Base-by-base conservation (phyloP, 192 early-diverging fungal species). In the Entomortierella parvispora region DNA sequence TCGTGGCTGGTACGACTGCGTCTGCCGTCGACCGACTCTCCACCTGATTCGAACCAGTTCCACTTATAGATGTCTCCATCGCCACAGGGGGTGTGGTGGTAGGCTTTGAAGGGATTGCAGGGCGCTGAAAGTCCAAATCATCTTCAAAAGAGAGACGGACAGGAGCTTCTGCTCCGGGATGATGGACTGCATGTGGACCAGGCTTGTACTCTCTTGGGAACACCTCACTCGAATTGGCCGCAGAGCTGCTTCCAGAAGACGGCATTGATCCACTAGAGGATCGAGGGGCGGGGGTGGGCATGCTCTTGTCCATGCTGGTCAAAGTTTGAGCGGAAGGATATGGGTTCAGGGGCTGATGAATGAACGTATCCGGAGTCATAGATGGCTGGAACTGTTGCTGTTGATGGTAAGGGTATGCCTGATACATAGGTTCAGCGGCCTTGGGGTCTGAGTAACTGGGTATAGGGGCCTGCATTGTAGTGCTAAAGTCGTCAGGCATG, bases 181-280 rank as follows among this genome's bases (percentile, higher is more conserved):
- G 47, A 22, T 77, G 74, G 23, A 77, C 17, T 10, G 74, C 74
- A 47, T 77, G 74, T 6, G 74, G 74, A 3, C 74, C 74, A 26
- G 65, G 65, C 29, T 62, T 67, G 12, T 40, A 40, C 5, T 40
- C 37, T 7, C 53, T 56, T 23, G 59, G 61, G 0, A 56, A 18
- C 3, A 34, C 54, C 20, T 28, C 31, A 20, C 34, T 56, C 54
- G 54, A 56, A 20, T 32, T 56, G 4, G 54, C 31, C 34, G 22
- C 34, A 17, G 47, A 49, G 6, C n/a, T 49, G 6, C 8, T 49
- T 23, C 18, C 47, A 6, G n/a, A 17, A 18, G 47, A 9, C 37
- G 37, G 12, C 7, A 12, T 40, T 12, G 37, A 32, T 32, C 34
- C 34, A 34, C 18, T 28, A 34, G 37, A 40, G 37, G 37, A 40